A percentile compares a stretch with the other conserved stretches of the same genome.
Evolutionary conservation across 441 rosid species (phyloP).

Genomic region (Pelargonium cotyledonis): DNA sequence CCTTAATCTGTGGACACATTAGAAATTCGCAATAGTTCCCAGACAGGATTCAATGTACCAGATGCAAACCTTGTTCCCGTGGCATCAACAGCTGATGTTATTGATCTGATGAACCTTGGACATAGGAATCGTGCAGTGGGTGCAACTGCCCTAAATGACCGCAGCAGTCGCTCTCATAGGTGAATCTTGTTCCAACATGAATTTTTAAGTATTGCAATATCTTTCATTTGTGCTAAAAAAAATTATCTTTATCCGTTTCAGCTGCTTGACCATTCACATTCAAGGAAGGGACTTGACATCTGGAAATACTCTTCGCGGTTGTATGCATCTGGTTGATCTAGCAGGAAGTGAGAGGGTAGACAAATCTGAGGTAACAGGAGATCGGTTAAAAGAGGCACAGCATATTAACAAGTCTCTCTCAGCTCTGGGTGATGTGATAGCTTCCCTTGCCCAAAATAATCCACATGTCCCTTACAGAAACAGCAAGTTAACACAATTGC

Average conservation of each 20-base stretch:
- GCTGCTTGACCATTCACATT: conserved; percentile 86
- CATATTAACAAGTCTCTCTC: conserved; percentile 81
- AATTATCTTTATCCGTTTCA: conserved; percentile 26
- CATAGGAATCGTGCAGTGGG: conserved; percentile 79
- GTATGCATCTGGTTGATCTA: conserved; percentile 87
- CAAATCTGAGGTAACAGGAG: conserved; percentile 83
- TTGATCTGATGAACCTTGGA: conserved; percentile 75
- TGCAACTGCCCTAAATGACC: conserved; percentile 81
- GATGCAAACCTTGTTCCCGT: conserved; percentile 73
- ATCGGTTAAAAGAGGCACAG: conserved; percentile 78
- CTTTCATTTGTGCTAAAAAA: conserved; percentile 2
- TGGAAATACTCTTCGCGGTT: conserved; percentile 60
- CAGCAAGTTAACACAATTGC: conserved; percentile 87
- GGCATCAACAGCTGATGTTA: conserved; percentile 71
- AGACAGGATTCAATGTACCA: conserved; percentile 75
- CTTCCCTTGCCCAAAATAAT: conserved; percentile 80
- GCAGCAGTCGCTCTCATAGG: conserved; percentile 96
- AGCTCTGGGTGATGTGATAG: conserved; percentile 84
- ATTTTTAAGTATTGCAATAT: conserved; percentile 7
- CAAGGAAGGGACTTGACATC: conserved; percentile 79
- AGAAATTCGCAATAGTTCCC: conserved; percentile 83
- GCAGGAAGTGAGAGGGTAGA: conserved; percentile 90
- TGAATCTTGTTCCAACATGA: conserved; percentile 18
- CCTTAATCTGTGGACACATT: conserved; percentile 59
- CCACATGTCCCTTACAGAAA: conserved; percentile 85